Evolutionary conservation across 2,329 filamentous ascomycete genomes (phyloP), one percentile per base, ranked within the genome.

Genomic region (Passalora sequoiae): DNA sequence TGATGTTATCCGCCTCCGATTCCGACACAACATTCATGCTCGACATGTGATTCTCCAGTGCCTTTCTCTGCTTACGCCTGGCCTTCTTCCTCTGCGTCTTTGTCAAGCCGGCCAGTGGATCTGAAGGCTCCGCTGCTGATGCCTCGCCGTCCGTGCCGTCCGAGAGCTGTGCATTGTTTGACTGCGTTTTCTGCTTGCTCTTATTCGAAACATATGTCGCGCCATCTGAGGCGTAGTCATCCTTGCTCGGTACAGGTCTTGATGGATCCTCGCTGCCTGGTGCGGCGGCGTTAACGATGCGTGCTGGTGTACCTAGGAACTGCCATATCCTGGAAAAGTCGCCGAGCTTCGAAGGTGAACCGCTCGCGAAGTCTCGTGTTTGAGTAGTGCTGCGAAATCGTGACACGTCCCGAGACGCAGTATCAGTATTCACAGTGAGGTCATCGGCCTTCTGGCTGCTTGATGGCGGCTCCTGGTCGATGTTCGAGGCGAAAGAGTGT

Each of bases 321-420:
- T 69, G 59, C 56, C 67, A 74, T n/a, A 74, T 55, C 53, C 67
- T 70, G 32, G 54, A 55, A 50, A 74, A 73, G 49, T 70, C 66
- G n/a, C 71, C 71, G 13, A 74, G 53, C 33, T 36, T 36, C 9
- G 53, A 49, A 4, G 49, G 38, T 6, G 33, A 29, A 16, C 43
- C 43, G 16, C 40, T 38, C 8, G 38, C 41, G 16, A 52, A 49
- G 39, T 44, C 36, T 29, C 20, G n/a, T n/a, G n/a, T n/a, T n/a
- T n/a, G n/a, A n/a, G n/a, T n/a, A n/a, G n/a, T n/a, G n/a, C n/a
- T n/a, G n/a, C n/a, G n/a, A n/a, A n/a, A n/a, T n/a, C n/a, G n/a
- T n/a, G n/a, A n/a, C n/a, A n/a, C n/a, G n/a, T n/a, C n/a, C n/a
- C n/a, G n/a, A n/a, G n/a, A n/a, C n/a, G n/a, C 30, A 24, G 22